Base-by-base conservation (phyloP, 768 basidiomycete genomes). In the Filobasidium wieringae region DNA sequence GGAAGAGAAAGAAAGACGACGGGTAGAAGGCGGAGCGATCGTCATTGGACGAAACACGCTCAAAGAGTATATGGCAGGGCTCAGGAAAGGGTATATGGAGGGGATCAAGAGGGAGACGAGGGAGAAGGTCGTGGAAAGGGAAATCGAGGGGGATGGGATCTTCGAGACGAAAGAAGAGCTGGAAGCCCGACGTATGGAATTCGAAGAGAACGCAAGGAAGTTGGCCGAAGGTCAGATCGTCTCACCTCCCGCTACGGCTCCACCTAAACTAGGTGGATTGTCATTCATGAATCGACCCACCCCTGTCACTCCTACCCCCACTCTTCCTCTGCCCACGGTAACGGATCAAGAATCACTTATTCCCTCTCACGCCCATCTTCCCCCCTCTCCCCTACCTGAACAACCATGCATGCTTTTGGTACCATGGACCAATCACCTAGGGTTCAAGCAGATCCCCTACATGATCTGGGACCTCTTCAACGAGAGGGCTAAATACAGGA, bases 381-480 rank as follows among this genome's bases (percentile, higher is more conserved):
- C 82, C 7, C 84, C 84, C 6, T 59, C 77, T 12, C 62, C 71
- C 8, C 78, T 95, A 39, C 86, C 88, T 2, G 75, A 80, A 0
- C 82, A 84, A 36, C 87, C 93, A 0, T 85, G 93, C 1, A 76
- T 96, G 53, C 66, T 75, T 49, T 63, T 76, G 30, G 63, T 77
- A 0, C 75, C 76, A 12, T 77, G 73, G 66, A 66, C 60, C 19
- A 68, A 67, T 33, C 79, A 84, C 63, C 78, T 93, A 53, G 91
- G 91, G 7, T 80, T 92, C 68, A 80, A 79, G 29, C 86, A 87
- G 67, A 83, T 93, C 57, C 91, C 91, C 12, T 62, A 63, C 17
- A 92, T 93, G 89, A 80, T 93, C 47, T 85, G 83, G 82, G 87
- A 83, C 62, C 90, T 90, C 74, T 96, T 95, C 77, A 91, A 89